phyloP scores from a whole-genome alignment of 768 basidiomycete genomes.

The Amanita jacksonii region DNA sequence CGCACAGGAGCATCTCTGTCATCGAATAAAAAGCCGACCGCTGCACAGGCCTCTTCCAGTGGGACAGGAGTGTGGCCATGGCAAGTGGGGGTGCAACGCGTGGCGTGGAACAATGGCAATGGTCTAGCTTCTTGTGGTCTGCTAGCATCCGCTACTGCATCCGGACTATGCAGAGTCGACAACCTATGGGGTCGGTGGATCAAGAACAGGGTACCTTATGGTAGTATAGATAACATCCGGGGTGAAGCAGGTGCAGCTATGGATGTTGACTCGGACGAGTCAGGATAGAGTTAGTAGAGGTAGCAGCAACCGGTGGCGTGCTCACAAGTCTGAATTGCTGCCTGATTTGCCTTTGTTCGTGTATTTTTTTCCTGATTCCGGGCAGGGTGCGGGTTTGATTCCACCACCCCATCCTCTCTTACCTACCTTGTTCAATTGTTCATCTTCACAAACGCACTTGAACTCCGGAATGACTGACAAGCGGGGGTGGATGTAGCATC shows the following conservation, averaged over 20 bases:
- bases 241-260: constrained; percentile 42
- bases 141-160: constrained; percentile 72
- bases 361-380: no score
- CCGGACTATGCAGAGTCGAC: constrained; percentile 83
- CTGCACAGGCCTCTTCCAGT: constrained; percentile 19
- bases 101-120: constrained; percentile 72
- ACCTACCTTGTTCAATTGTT: no score
- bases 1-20: constrained; percentile 29
- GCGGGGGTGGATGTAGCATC: no score
- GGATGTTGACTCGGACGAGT: constrained; percentile 33
- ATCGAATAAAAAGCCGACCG: constrained; percentile 26
- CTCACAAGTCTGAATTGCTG: no score
- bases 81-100: constrained; percentile 69
- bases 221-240: constrained; percentile 45
- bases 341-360: no score
- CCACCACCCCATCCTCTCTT: no score
- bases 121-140: constrained; percentile 51
- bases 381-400: no score
- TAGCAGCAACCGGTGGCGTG: no score
- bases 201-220: constrained; percentile 57
- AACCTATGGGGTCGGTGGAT: constrained; percentile 69
- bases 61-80: constrained; percentile 70
- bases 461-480: no score
- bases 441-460: no score
- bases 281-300: no score